Percentiles rank a stretch among this genome's conserved stretches.
phyloP scores from a whole-genome alignment of 371 early-diverging fungal species.

The Ordospora pajunii region DNA sequence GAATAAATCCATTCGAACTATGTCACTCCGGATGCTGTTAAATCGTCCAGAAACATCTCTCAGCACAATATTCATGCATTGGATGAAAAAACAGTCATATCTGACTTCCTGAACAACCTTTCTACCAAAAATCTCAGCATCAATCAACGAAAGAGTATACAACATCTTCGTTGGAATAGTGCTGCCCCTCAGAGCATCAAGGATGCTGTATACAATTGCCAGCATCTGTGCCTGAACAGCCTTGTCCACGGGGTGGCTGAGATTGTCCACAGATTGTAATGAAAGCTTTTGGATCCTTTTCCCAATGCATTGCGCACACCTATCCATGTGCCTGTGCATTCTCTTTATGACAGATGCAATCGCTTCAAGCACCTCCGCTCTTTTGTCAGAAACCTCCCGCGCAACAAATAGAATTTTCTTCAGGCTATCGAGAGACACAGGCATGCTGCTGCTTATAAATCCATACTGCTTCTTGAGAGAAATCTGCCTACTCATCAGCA shows the following conservation, averaged over 20 bases:
- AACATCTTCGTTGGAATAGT: not conserved
- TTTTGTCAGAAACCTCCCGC: not conserved
- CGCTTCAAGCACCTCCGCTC: not conserved
- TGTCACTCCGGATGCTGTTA: not conserved
- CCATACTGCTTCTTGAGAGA: not conserved
- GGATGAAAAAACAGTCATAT: conserved; percentile 7
- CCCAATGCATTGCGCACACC: not conserved
- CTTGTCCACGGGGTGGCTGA: not conserved
- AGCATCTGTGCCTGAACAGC: not conserved
- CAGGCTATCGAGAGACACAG: not conserved
- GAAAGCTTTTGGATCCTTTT: not conserved
- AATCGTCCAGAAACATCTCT: not conserved
- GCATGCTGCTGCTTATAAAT: not conserved
- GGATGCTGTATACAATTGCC: not conserved
- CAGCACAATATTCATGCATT: conserved; percentile 1
- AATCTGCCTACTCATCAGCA: not conserved
- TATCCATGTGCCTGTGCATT: not conserved
- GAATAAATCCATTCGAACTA: not conserved
- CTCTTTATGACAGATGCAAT: not conserved
- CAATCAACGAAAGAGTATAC: not conserved
- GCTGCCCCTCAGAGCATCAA: not conserved
- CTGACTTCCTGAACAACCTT: not conserved
- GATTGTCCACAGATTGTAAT: not conserved
- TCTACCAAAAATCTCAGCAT: not conserved
- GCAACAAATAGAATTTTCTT: not conserved